phyloP scores from a whole-genome alignment of 768 basidiomycete species.

The Leucocoprinus sp. region DNA sequence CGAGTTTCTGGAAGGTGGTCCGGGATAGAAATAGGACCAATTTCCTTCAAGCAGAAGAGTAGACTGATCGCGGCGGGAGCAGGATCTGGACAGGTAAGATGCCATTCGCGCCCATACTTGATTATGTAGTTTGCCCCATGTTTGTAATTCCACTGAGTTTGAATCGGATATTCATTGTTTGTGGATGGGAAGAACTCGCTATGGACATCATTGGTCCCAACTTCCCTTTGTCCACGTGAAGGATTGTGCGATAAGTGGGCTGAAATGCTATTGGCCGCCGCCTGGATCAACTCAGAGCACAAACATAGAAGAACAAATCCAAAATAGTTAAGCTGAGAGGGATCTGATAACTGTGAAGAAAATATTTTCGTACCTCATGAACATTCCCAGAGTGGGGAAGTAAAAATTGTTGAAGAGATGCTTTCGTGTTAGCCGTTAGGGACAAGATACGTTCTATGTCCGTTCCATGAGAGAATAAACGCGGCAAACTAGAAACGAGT shows the following conservation, averaged over 20 bases:
- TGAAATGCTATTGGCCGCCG: background rate
- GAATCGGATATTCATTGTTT: background rate
- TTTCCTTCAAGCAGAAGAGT: conserved; percentile 45
- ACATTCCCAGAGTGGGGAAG: conserved; percentile 1
- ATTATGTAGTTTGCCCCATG: background rate
- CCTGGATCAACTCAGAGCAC: background rate
- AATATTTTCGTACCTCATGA: conserved; percentile 5
- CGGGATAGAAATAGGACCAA: conserved; percentile 33
- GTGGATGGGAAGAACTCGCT: background rate
- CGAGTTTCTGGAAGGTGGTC: conserved; percentile 44
- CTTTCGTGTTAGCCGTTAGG: background rate
- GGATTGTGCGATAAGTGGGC: background rate
- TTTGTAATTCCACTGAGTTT: background rate
- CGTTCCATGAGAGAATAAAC: conserved; percentile 4
- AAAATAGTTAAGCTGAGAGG: background rate
- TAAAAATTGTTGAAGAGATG: background rate
- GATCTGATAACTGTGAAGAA: background rate
- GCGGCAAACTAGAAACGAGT: conserved; percentile 6
- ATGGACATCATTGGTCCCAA: background rate
- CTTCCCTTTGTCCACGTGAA: background rate
- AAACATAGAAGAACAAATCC: background rate
- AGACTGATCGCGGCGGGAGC: conserved; percentile 41
- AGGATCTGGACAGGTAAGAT: conserved; percentile 26
- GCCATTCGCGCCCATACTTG: conserved; percentile 9
- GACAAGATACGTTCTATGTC: conserved; percentile 6